Conservation (phyloP, 179 eudicot species). For the Sideroxylon spinosum region DNA sequence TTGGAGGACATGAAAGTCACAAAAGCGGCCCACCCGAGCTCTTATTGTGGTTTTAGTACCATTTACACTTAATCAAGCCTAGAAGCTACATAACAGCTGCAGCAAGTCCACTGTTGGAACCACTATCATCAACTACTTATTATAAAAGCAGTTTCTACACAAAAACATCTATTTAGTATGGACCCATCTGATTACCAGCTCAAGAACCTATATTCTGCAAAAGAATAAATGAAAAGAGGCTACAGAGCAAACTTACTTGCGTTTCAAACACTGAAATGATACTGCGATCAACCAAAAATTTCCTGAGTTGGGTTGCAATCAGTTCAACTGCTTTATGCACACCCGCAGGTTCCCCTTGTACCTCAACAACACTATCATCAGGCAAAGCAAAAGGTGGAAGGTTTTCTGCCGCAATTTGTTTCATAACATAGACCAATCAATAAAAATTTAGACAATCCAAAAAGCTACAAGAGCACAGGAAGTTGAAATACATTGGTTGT, state of each 20-base stretch:
- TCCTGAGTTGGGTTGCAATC: slow-evolving; percentile 70
- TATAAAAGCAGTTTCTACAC: background rate
- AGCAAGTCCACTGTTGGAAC: background rate
- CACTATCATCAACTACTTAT: background rate
- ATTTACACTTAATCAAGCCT: background rate
- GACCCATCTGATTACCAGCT: slow-evolving; percentile 9
- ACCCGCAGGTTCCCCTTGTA: slow-evolving; percentile 66
- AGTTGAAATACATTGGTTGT: background rate
- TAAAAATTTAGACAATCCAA: background rate
- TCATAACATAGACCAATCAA: background rate
- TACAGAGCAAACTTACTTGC: slow-evolving; percentile 40
- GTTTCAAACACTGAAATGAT: slow-evolving; percentile 61
- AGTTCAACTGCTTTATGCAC: slow-evolving; percentile 73
- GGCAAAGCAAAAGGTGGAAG: slow-evolving; percentile 77
- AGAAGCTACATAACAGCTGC: too few species aligned
- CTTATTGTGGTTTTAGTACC: background rate
- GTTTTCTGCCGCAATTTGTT: slow-evolving; percentile 47
- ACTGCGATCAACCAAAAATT: slow-evolving; percentile 81
- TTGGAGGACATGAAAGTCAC: too few species aligned
- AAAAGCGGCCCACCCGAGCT: too few species aligned
- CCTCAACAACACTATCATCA: slow-evolving; percentile 80
- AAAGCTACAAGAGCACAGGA: background rate
- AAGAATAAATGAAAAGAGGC: slow-evolving; percentile 1
- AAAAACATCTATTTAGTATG: background rate
- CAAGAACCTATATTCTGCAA: background rate